Conservation (phyloP, 176 grass and related monocot genomes). For the Triticum monococcum region DNA sequence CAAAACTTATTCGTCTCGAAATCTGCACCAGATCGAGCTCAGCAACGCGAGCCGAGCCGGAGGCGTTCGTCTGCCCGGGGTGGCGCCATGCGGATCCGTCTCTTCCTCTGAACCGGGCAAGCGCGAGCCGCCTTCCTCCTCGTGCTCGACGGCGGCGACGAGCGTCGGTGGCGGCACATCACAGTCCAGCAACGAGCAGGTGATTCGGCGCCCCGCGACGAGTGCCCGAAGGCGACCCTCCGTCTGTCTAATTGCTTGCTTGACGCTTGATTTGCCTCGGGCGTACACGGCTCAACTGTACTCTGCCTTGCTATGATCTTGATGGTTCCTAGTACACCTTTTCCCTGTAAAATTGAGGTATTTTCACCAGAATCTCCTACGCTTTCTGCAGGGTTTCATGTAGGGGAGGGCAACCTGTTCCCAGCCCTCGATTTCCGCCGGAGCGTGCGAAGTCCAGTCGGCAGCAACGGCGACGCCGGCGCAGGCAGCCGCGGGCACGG, state of each 20-base stretch:
- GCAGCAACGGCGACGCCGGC: constrained; percentile 18
- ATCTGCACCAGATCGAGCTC: background rate
- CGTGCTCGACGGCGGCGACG: background rate
- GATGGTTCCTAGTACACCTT: background rate
- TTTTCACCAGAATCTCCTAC: constrained; percentile 11
- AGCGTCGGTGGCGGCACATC: background rate
- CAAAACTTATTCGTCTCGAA: background rate
- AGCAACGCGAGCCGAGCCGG: background rate
- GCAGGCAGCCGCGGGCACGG: constrained; percentile 47
- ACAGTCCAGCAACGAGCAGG: background rate
- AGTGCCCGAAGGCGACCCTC: background rate
- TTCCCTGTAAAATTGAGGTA: background rate
- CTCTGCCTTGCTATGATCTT: no score
- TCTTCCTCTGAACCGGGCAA: background rate
- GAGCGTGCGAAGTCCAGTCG: background rate
- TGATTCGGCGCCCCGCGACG: background rate
- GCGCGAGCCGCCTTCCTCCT: background rate
- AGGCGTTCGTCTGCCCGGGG: background rate
- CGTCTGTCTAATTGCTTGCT: background rate
- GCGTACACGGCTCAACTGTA: no score
- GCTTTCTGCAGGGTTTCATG: constrained; percentile 44
- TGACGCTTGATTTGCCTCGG: no score
- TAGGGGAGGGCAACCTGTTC: constrained; percentile 18
- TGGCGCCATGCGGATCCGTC: background rate
- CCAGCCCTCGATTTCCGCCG: background rate